Base-by-base conservation (phyloP, 2,329 filamentous ascomycete species). In the Plectosphaerella sp. region DNA sequence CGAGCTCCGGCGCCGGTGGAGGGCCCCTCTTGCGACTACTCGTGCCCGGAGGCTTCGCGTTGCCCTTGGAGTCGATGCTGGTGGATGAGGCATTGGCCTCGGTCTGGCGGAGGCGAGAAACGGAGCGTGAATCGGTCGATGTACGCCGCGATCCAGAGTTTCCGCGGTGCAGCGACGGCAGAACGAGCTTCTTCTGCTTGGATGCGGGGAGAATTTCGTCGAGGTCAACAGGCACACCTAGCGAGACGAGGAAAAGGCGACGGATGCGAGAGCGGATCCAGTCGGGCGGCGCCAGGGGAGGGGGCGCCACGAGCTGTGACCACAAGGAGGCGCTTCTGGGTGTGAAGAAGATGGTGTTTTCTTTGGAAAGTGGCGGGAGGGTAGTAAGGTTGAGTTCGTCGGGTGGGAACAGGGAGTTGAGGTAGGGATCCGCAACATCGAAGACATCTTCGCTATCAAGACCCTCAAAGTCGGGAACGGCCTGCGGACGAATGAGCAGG, bases 221-320 rank as follows among this genome's bases (percentile, higher is more conserved):
- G 0, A 99, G 79, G 63, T 99, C 94, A 45, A 99, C 91, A 2
- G 94, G 94, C 0, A 99, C 94, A 16, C 94, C 94, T 0, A 99
- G 82, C 1, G 92, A 97, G 50, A 99, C 92, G 42, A 99, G 84
- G 67, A 99, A 99, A 24, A 99, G 82, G 25, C 94, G 89, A 50
- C 94, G 86, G 61, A 96, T 99, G 49, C 92, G 89, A 49, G 91
- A 96, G 58, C 94, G 90, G 54, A 97, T 95, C 94, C 94, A 99
- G 69, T 99, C 94, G 1, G 94, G 93, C 6, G 94, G 94, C 63
- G 96, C 91, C 37, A 99, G 82, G 3, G 94, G 92, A 2, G 94
- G 94, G 18, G 94, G 93, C 2, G 93, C 93, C 28, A 97, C 91
- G 5, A 99, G 84, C 73, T 99, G 94, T 41, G 92, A 91, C 94